phyloP scores from a whole-genome alignment of 495 filamentous ascomycete species.

The Hyphodiscus hymeniophilus region DNA sequence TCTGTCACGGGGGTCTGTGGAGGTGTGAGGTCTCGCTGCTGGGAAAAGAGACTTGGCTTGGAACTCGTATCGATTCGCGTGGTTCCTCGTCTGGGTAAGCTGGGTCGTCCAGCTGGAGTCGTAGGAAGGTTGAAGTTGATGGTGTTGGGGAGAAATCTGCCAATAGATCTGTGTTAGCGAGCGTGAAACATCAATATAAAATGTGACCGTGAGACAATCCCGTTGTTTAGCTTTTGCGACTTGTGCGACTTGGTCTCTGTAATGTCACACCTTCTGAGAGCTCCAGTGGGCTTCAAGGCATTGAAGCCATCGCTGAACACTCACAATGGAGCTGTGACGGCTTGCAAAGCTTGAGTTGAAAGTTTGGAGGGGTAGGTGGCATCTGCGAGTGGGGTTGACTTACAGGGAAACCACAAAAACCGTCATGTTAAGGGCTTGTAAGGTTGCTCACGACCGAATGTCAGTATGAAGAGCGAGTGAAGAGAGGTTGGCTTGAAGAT shows the following conservation, averaged over 20 bases:
- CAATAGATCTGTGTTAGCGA: conserved; percentile 15
- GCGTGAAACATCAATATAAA: neutral
- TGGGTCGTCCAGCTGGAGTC: conserved; percentile 22
- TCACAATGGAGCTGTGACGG: neutral
- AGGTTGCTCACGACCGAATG: conserved; percentile 9
- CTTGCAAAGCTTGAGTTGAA: too few relatives aligned
- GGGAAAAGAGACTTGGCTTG: conserved; percentile 36
- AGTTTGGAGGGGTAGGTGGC: conserved; percentile 1
- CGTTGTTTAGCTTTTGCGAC: neutral
- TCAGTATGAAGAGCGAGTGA: conserved; percentile 5
- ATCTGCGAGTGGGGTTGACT: conserved; percentile 25
- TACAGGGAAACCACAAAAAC: conserved; percentile 81
- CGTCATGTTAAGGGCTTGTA: conserved; percentile 52
- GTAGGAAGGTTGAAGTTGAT: conserved; percentile 58
- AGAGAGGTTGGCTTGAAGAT: neutral
- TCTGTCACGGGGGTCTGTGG: conserved; percentile 57
- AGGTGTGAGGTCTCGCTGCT: conserved; percentile 34
- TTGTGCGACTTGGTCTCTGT: neutral
- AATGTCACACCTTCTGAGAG: neutral
- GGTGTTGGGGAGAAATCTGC: conserved; percentile 84
- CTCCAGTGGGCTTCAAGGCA: neutral
- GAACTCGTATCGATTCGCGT: conserved; percentile 19
- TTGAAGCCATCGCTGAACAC: neutral
- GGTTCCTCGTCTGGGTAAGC: conserved; percentile 20
- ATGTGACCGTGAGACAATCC: neutral